Conservation (phyloP, 2,329 filamentous ascomycete species). For the Trichoderma semiorbis region DNA sequence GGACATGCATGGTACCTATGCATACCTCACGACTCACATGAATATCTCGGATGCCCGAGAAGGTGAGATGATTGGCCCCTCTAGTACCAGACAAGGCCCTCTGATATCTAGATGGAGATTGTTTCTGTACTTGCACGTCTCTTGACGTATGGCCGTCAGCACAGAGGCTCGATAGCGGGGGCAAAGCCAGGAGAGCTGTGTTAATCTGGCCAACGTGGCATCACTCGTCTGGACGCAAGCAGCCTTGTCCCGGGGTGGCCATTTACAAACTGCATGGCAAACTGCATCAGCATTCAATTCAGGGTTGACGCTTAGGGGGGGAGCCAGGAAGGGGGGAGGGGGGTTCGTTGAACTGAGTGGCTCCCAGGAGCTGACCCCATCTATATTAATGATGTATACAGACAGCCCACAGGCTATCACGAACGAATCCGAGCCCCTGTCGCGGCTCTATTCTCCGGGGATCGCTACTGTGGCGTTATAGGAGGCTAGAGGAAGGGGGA, state of each 20-base stretch:
- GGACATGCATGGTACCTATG: slow-evolving; percentile 25
- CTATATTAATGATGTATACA: slow-evolving; percentile 8
- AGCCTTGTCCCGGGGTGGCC: not conserved
- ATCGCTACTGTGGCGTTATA: slow-evolving; percentile 1
- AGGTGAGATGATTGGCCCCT: not conserved
- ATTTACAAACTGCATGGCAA: slow-evolving; percentile 19
- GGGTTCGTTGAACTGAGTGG: not conserved
- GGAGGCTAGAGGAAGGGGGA: not conserved
- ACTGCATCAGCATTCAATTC: slow-evolving; percentile 14
- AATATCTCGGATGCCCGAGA: slow-evolving; percentile 22
- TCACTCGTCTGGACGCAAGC: slow-evolving; percentile 16
- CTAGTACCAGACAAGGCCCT: not conserved
- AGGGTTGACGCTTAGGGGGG: not conserved
- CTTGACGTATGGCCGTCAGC: slow-evolving; percentile 3
- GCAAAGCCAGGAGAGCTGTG: slow-evolving; percentile 13
- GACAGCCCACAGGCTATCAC: not conserved
- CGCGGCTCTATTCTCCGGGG: slow-evolving; percentile 7
- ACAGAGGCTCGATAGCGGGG: slow-evolving; percentile 14
- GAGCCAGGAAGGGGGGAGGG: not conserved
- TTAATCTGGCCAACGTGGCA: slow-evolving; percentile 19
- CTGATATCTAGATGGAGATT: not conserved
- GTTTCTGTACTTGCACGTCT: not conserved
- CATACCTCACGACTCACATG: slow-evolving; percentile 35
- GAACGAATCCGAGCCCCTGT: slow-evolving; percentile 7
- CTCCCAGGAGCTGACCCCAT: not conserved